Conservation (phyloP, 352 stramenopile species). For the Globisporangium emineosum region DNA sequence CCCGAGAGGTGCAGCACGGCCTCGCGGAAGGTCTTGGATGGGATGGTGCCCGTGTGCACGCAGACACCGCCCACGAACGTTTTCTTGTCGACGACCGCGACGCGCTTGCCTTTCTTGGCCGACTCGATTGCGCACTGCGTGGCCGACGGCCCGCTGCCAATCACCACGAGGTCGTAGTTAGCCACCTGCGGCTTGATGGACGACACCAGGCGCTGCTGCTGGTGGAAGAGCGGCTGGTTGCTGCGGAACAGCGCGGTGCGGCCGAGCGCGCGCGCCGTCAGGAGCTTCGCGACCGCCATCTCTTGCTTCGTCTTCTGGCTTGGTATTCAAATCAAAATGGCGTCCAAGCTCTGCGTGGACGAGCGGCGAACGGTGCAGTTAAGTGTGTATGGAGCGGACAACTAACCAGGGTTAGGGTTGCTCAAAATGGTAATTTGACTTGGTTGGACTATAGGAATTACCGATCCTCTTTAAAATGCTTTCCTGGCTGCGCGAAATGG, state of each 20-base stretch:
- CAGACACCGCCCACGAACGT: constrained; percentile 66
- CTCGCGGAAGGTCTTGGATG: constrained; percentile 90
- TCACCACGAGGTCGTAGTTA: constrained; percentile 84
- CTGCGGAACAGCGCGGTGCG: constrained; percentile 3
- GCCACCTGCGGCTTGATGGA: constrained; percentile 39
- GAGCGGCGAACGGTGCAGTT: not conserved
- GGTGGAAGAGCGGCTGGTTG: constrained; percentile 4
- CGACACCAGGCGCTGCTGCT: constrained; percentile 11
- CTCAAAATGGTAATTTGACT: no score
- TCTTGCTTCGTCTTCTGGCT: not conserved
- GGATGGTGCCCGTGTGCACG: constrained; percentile 84
- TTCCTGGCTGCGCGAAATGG: no score
- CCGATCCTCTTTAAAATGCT: no score
- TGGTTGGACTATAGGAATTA: no score
- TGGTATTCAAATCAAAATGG: constrained; percentile 1
- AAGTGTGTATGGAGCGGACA: no score
- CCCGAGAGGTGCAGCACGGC: constrained; percentile 87
- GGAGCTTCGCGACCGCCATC: constrained; percentile 9
- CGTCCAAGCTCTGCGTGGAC: constrained; percentile 4
- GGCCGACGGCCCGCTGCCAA: constrained; percentile 81
- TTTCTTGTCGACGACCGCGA: constrained; percentile 78
- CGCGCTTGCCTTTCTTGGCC: constrained; percentile 74
- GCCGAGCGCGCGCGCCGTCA: constrained; percentile 2
- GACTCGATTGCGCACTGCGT: constrained; percentile 87
- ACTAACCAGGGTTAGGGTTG: no score